Evolutionary conservation across 176 grass and related monocot species (phyloP), one percentile per base, ranked within the genome.

Genomic region (Olyra latifolia): DNA sequence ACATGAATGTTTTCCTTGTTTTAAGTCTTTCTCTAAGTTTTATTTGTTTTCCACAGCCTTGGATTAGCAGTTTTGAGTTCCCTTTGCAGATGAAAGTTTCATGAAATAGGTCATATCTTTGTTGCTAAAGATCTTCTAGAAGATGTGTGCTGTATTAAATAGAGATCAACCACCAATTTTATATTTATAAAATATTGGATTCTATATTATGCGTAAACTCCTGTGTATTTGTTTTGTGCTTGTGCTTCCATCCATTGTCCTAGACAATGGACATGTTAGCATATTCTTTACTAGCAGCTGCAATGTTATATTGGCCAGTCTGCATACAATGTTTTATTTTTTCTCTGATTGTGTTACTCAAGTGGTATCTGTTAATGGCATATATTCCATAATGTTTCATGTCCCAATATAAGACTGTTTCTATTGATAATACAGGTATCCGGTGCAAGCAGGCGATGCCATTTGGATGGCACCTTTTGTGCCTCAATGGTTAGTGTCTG

Each of bases 381-480:
- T 80, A 47, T 25, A 46, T 73, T 83, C 32, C 53, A 47, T 39
- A 25, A 67, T 25, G 10, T 58, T 79, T 38, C 50, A 2, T 72
- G 58, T 38, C 46, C 15, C 43, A 59, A 16, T 72, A 62, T 9
- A 52, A 74, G 76, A 81, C 24, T 45, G 17, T 74, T 80, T 35
- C 40, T 75, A 44, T 46, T 73, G 67, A 77, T 73, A 43, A 77
- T 49, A 81, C 66, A 98, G 96, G 96, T 98, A 98, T 46, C 92
- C 96, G 3, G 63, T 98, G 62, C 96, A 98, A 91, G 86, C 96
- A 54, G 96, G 96, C 10, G 96, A 98, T 46, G 80, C 81, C 60
- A 98, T 98, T 76, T 98, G 96, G 96, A 98, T 98, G 96, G 88
- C 92, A 29, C 96, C 96, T 0, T 98, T 98, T 87, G 92, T 95